Percentiles rank a stretch among this genome's conserved stretches.
Conservation (phyloP, 1,284 basidiomycete species). For the Leccinum griseonigrum region DNA sequence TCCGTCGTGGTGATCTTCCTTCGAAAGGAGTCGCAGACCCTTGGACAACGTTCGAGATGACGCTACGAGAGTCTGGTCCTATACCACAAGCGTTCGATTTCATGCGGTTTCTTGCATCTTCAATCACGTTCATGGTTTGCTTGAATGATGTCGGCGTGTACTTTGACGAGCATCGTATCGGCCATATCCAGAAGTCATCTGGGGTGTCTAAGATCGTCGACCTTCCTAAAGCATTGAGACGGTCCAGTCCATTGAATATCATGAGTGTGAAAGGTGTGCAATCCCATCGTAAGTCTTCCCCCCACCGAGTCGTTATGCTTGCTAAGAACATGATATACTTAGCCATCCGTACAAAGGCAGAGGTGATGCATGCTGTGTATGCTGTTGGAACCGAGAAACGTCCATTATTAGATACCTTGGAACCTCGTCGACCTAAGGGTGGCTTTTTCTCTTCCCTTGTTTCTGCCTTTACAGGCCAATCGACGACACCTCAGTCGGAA, state of each 20-base stretch:
- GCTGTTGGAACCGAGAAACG: conserved; percentile 68
- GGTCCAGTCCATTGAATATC: conserved; percentile 18
- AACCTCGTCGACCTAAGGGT: conserved; percentile 40
- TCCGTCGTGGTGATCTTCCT: conserved; percentile 70
- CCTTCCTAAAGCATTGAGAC: conserved; percentile 40
- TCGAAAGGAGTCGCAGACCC: conserved; percentile 37
- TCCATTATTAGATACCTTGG: conserved; percentile 32
- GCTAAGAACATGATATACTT: not conserved
- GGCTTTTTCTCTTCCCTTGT: conserved; percentile 82
- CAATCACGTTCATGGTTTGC: conserved; percentile 91
- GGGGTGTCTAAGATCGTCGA: conserved; percentile 56
- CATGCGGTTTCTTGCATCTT: conserved; percentile 87
- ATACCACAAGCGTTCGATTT: conserved; percentile 87
- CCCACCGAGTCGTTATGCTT: not conserved
- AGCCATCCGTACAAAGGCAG: conserved; percentile 80
- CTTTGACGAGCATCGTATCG: conserved; percentile 78
- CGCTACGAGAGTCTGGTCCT: conserved; percentile 77
- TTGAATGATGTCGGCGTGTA: conserved; percentile 77
- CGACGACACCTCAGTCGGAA: conserved; percentile 25
- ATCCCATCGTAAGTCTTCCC: conserved; percentile 19
- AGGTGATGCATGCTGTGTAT: conserved; percentile 83
- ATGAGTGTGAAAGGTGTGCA: conserved; percentile 25
- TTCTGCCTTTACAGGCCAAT: conserved; percentile 52
- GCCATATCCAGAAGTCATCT: conserved; percentile 69
- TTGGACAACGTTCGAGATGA: conserved; percentile 95